Percentiles rank a stretch among this genome's conserved stretches.
Conservation (phyloP, 2,329 filamentous ascomycete species). For the Didymella arachidicola region DNA sequence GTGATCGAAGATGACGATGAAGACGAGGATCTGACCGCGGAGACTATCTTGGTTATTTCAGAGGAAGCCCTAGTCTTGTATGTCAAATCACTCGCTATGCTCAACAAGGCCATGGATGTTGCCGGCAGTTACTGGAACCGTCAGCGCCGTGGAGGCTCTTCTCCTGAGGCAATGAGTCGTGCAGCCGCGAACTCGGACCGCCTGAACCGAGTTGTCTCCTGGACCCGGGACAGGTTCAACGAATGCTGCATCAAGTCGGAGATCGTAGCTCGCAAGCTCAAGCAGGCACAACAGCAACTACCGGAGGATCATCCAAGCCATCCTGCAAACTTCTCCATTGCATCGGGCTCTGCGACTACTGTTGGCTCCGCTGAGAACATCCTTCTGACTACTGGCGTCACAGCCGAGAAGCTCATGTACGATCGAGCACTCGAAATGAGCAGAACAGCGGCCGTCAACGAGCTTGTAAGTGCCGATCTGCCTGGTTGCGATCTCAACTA, state of each 20-base stretch:
- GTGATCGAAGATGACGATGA: slow-evolving; percentile 62
- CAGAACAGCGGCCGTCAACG: slow-evolving; percentile 89
- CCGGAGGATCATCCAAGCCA: slow-evolving; percentile 87
- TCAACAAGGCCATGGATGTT: slow-evolving; percentile 95
- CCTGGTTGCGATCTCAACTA: slow-evolving; percentile 91
- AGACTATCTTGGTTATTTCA: slow-evolving; percentile 84
- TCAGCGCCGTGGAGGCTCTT: slow-evolving; percentile 68
- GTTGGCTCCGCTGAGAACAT: slow-evolving; percentile 79
- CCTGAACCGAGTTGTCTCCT: slow-evolving; percentile 94
- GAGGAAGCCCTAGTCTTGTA: slow-evolving; percentile 96
- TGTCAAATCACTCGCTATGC: slow-evolving; percentile 87
- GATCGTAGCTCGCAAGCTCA: slow-evolving; percentile 85
- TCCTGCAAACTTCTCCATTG: slow-evolving; percentile 75
- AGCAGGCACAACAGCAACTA: slow-evolving; percentile 83
- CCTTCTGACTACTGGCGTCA: slow-evolving; percentile 84
- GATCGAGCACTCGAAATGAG: slow-evolving; percentile 98
- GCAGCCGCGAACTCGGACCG: slow-evolving; percentile 65
- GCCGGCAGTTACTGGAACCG: slow-evolving; percentile 92
- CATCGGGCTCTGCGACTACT: slow-evolving; percentile 64
- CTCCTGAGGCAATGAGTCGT: slow-evolving; percentile 51
- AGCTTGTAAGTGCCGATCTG: slow-evolving; percentile 90
- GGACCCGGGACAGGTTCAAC: slow-evolving; percentile 93
- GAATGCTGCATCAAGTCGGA: slow-evolving; percentile 97
- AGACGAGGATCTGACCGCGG: slow-evolving; percentile 77
- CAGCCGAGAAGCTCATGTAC: slow-evolving; percentile 97